These are phyloP conservation scores for Fusarium mangiferae DNA, from an alignment of 2,329 filamentous ascomycete species.

Conservation along the genomic window DNA sequence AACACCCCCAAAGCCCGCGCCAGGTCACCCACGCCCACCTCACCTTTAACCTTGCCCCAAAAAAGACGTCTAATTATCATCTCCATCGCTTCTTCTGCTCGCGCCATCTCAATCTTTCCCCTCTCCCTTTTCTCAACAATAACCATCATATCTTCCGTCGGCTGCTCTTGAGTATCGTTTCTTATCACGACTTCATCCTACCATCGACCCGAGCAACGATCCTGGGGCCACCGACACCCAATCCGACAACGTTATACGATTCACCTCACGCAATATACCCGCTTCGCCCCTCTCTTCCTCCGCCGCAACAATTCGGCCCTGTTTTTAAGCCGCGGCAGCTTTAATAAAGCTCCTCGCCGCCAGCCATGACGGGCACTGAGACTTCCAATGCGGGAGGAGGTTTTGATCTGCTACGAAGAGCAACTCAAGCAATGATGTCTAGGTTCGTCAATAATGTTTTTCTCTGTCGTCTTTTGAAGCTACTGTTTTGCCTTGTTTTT, in stretches of 20 bases:
- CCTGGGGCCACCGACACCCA: conserved; percentile 32
- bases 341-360: conserved; percentile 40
- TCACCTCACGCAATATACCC: conserved; percentile 32
- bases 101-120: conserved; percentile 36
- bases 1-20: conserved; percentile 25
- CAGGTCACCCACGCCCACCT: conserved; percentile 40
- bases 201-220: conserved; percentile 14
- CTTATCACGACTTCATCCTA: conserved; percentile 21
- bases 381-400: conserved; percentile 57
- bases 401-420: conserved; percentile 67
- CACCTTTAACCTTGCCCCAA: conserved; percentile 45
- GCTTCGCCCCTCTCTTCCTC: conserved; percentile 36
- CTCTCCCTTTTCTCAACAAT: conserved; percentile 38
- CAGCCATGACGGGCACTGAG: conserved; percentile 64
- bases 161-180: conserved; percentile 9
- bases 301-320: conserved; percentile 35
- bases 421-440: conserved; percentile 73
- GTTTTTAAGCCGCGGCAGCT: conserved; percentile 39
- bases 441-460: conserved; percentile 59
- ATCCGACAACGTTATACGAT: conserved; percentile 33
- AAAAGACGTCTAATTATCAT: conserved; percentile 44
- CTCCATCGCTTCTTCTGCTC: conserved; percentile 38
- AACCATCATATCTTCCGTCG: conserved; percentile 23
- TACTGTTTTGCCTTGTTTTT: conserved; percentile 2
- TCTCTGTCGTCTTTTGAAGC: conserved; percentile 36